Base-by-base conservation (phyloP, 768 basidiomycete genomes). In the Cystofilobasidium ferigula region DNA sequence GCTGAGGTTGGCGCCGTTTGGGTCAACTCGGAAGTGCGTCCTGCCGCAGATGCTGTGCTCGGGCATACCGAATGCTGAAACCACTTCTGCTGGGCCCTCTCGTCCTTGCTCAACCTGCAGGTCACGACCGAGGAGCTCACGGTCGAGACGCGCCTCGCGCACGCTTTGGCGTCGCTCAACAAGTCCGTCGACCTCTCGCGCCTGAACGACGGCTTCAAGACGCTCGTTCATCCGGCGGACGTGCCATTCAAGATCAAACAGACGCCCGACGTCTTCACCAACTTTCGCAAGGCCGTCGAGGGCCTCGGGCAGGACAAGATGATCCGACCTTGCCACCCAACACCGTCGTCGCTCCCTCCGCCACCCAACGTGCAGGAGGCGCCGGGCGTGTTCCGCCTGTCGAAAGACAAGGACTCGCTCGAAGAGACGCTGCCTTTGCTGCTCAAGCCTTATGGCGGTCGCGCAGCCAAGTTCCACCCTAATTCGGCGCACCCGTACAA, bases 271-370 rank as follows among this genome's bases (percentile, higher is more conserved):
- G 75, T 79, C 57, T 80, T 78, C 63, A 79, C 79, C 0, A 70
- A 70, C 5, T 80, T 79, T 69, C 71, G 79, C 38, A 78, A 78
- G 69, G 71, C 72, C 30, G 76, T 78, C 38, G 79, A 79, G 69
- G 76, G 73, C 0, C 70, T 78, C 13, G 74, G 73, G 0, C 71
- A 72, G 18, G 67, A 69, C 14, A n/a, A n/a, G n/a, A 76, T 78
- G 73, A 70, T 78, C n/a, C 72, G 75, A 13, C 59, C 72, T 12
- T 74, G 74, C 0, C 66, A 76, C 28, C 62, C 70, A 1, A 54
- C 69, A 36, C 71, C 71, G 3, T 4, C 45, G 1, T 30, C 45
- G 6, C 70, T 73, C 66, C 54, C 51, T 24, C 63, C 63, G 8
- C 13, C 34, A 2, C 36, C 4, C 30, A 68, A 28, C 71, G 72